Conservation (phyloP, 2,329 filamentous ascomycete genomes). For the Aspergillus ustus region DNA sequence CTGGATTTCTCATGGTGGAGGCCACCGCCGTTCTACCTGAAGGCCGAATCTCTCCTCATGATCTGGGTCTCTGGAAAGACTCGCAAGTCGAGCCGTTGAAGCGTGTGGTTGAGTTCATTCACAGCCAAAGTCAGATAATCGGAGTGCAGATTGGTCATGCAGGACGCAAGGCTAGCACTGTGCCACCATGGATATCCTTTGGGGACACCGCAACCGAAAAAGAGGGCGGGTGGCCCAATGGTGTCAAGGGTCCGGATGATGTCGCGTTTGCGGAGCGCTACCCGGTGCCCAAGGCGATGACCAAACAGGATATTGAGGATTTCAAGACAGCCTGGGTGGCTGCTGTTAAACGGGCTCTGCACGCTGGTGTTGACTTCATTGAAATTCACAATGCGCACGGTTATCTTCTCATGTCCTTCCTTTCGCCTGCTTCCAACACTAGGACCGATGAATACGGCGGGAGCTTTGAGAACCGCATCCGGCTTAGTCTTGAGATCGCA, state of each 20-base stretch:
- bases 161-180: slow-evolving; percentile 65
- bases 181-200: slow-evolving; percentile 57
- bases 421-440: slow-evolving; percentile 70
- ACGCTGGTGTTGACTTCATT: slow-evolving; percentile 75
- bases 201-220: slow-evolving; percentile 52
- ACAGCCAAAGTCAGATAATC: slow-evolving; percentile 75
- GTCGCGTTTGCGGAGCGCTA: slow-evolving; percentile 66
- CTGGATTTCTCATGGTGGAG: slow-evolving; percentile 75
- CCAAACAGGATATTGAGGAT: slow-evolving; percentile 67
- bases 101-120: slow-evolving; percentile 75
- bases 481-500: slow-evolving; percentile 70
- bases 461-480: slow-evolving; percentile 65
- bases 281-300: slow-evolving; percentile 69
- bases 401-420: slow-evolving; percentile 73
- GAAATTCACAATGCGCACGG: slow-evolving; percentile 83
- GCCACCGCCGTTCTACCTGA: slow-evolving; percentile 75
- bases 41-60: slow-evolving; percentile 75
- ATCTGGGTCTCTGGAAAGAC: slow-evolving; percentile 75
- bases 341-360: slow-evolving; percentile 63
- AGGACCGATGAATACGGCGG: slow-evolving; percentile 64
- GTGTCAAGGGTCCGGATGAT: slow-evolving; percentile 45
- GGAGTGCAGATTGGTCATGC: slow-evolving; percentile 83
- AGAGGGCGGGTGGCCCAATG: slow-evolving; percentile 55
- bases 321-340: slow-evolving; percentile 67
- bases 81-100: slow-evolving; percentile 72